Evolutionary conservation across 441 rosid species (phyloP).

Genomic region (Croton setiger): DNA sequence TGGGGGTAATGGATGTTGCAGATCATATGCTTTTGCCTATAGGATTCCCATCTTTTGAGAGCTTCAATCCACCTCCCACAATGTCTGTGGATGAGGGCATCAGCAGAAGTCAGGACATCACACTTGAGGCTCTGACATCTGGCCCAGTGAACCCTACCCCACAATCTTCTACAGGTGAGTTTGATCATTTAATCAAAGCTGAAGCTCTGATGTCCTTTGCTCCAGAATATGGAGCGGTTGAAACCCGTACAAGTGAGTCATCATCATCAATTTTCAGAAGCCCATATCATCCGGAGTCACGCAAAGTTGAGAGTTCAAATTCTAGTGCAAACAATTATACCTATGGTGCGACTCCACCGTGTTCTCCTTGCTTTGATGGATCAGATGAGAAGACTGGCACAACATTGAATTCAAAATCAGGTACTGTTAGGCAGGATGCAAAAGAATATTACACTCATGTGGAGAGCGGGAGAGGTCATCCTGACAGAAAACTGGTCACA

Average conservation of each 20-base stretch:
- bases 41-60: constrained; percentile 82
- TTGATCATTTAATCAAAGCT: constrained; percentile 92
- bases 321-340: constrained; percentile 66
- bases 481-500: constrained; percentile 39
- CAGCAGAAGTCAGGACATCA: constrained; percentile 69
- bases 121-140: constrained; percentile 44
- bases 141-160: constrained; percentile 50
- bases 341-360: constrained; percentile 89
- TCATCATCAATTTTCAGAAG: constrained; percentile 69
- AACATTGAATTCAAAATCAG: constrained; percentile 45
- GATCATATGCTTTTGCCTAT: constrained; percentile 86
- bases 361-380: constrained; percentile 61
- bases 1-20: constrained; percentile 73
- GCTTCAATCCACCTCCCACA: constrained; percentile 65
- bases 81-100: constrained; percentile 58
- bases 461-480: constrained; percentile 54
- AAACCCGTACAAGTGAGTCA: constrained; percentile 64
- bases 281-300: constrained; percentile 88
- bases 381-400: constrained; percentile 58
- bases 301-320: constrained; percentile 64
- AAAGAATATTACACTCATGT: constrained; percentile 72
- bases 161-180: constrained; percentile 59
- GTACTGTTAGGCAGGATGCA: constrained; percentile 42
- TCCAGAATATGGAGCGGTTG: constrained; percentile 97
- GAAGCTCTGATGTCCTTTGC: constrained; percentile 99